Evolutionary conservation across 768 basidiomycete genomes (phyloP).

Genomic region (Favolaschia claudopus): DNA sequence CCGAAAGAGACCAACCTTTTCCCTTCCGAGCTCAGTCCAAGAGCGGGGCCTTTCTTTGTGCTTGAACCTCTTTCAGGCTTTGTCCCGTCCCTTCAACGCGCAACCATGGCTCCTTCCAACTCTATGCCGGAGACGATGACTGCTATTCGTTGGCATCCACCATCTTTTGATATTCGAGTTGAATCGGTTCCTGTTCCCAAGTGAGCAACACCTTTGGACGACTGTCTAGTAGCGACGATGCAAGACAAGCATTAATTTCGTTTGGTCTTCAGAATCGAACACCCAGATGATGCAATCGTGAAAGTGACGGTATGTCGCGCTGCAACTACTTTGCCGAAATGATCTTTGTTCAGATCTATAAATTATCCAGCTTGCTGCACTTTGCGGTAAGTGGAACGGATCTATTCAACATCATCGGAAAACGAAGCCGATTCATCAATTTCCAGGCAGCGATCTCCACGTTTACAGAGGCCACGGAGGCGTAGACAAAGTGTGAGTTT

Average conservation of each 20-base stretch:
- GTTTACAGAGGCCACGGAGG: constrained; percentile 71
- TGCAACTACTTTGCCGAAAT: neutral
- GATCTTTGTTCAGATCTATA: neutral
- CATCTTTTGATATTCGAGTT: constrained; percentile 74
- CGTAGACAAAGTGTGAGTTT: constrained; percentile 58
- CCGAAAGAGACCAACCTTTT: no score
- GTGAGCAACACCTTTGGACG: constrained; percentile 30
- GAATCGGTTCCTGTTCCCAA: constrained; percentile 64
- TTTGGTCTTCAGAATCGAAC: constrained; percentile 65
- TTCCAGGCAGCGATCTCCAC: constrained; percentile 73
- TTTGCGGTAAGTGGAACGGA: constrained; percentile 58
- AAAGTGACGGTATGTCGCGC: constrained; percentile 64
- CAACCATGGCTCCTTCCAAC: neutral
- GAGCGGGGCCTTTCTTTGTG: no score
- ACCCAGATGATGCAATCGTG: constrained; percentile 81
- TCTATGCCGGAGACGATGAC: constrained; percentile 28
- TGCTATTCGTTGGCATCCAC: constrained; percentile 72
- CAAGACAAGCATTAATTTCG: neutral
- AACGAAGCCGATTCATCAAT: neutral
- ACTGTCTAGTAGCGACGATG: neutral
- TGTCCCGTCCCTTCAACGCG: neutral
- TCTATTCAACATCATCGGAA: neutral
- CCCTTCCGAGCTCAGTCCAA: no score
- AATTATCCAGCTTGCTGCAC: constrained; percentile 62
- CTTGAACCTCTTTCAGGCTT: no score